Conservation (phyloP, 305 asterid genomes). For the Ajuga reptans region DNA sequence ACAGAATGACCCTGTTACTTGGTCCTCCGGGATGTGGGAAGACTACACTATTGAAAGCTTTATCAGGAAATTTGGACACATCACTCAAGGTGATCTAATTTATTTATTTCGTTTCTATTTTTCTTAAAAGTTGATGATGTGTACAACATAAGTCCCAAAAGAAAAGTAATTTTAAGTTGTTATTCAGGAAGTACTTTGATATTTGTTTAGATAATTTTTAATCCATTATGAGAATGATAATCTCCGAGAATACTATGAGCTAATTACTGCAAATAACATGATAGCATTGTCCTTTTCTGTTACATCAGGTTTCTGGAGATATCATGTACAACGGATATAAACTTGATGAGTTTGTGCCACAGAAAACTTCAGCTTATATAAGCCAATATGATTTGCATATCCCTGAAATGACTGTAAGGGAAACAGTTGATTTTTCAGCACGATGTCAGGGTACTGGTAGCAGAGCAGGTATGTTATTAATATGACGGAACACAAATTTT, state of each 20-base stretch:
- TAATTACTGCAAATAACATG: background rate
- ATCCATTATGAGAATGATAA: background rate
- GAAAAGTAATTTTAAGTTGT: background rate
- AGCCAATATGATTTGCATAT: slow-evolving; percentile 67
- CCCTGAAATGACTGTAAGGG: slow-evolving; percentile 77
- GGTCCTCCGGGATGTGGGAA: slow-evolving; percentile 97
- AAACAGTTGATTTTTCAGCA: slow-evolving; percentile 70
- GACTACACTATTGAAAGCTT: slow-evolving; percentile 66
- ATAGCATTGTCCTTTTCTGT: background rate
- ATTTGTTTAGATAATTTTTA: background rate
- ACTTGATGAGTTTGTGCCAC: slow-evolving; percentile 60
- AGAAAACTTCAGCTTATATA: slow-evolving; percentile 65
- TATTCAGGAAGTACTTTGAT: background rate
- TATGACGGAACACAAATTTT: background rate
- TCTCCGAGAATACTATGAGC: background rate
- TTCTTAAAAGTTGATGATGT: background rate
- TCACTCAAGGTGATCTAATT: slow-evolving; percentile 25
- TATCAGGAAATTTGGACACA: slow-evolving; percentile 59
- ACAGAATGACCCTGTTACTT: slow-evolving; percentile 71
- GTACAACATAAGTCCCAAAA: background rate
- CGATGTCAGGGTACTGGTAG: slow-evolving; percentile 68
- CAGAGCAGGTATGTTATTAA: slow-evolving; percentile 47
- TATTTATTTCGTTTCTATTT: background rate
- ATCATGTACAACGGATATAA: slow-evolving; percentile 61
- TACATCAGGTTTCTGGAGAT: slow-evolving; percentile 58